These are phyloP conservation scores for Ceratobasidium theobromae DNA, from an alignment of 1,284 basidiomycete species.

Conservation along the genomic window DNA sequence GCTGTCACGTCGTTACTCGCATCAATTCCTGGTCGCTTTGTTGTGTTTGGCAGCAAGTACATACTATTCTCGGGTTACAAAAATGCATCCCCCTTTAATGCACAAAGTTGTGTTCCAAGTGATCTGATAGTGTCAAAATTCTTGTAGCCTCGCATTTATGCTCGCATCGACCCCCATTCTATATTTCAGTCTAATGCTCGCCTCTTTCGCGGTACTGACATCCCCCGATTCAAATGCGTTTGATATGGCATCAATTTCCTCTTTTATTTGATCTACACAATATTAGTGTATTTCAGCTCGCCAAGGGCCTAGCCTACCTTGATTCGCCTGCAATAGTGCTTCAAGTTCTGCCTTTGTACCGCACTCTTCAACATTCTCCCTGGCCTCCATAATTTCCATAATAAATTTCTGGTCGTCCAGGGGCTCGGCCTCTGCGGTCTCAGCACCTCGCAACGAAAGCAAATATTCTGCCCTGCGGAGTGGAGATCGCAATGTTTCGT, in stretches of 20 bases:
- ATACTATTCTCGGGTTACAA: background rate
- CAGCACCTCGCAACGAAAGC: conserved; percentile 61
- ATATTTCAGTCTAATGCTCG: conserved; percentile 75
- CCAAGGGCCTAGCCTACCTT: conserved; percentile 52
- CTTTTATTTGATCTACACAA: conserved; percentile 56
- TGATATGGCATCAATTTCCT: conserved; percentile 53
- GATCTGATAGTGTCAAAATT: background rate
- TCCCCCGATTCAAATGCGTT: conserved; percentile 54
- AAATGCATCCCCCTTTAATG: conserved; percentile 2
- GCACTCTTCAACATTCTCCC: conserved; percentile 77
- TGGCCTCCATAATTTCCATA: conserved; percentile 76
- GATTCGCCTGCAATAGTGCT: conserved; percentile 57
- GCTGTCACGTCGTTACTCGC: background rate
- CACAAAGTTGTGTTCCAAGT: background rate
- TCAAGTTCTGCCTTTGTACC: conserved; percentile 53
- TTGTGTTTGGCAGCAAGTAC: conserved; percentile 31
- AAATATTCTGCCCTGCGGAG: conserved; percentile 70
- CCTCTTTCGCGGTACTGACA: conserved; percentile 59
- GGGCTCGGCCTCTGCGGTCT: conserved; percentile 71
- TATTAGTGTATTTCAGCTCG: background rate
- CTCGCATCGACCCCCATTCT: conserved; percentile 72
- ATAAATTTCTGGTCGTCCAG: conserved; percentile 73
- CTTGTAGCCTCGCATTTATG: conserved; percentile 46
- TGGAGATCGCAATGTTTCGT: conserved; percentile 65
- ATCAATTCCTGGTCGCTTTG: background rate